These are phyloP conservation scores for Aspergillus bridgeri DNA, from an alignment of 495 filamentous ascomycete species.

Conservation along the genomic window DNA sequence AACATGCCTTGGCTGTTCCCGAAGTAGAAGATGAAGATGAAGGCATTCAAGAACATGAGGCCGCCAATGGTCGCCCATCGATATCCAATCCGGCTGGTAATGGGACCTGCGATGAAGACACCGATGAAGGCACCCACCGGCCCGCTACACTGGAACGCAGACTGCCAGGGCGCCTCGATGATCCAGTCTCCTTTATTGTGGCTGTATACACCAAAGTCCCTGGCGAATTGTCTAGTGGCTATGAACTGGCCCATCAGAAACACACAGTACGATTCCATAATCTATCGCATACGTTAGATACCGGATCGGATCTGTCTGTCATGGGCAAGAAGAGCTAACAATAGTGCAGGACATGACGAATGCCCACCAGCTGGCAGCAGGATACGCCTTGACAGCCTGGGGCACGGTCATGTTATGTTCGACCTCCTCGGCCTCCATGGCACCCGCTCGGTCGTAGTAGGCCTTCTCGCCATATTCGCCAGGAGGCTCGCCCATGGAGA, in stretches of 20 bases:
- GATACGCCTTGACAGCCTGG: conserved; percentile 39
- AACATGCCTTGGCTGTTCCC: conserved; percentile 23
- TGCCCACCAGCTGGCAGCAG: conserved; percentile 47
- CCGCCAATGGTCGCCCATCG: conserved; percentile 61
- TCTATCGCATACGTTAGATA: conserved; percentile 31
- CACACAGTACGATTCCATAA: conserved; percentile 45
- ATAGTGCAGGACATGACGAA: conserved; percentile 44
- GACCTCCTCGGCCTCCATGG: conserved; percentile 30
- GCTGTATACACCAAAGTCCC: conserved; percentile 33
- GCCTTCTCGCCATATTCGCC: conserved; percentile 45
- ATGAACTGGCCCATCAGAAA: conserved; percentile 44
- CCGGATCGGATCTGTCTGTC: conserved; percentile 14
- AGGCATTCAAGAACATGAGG: conserved; percentile 55
- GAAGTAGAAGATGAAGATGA: conserved; percentile 68
- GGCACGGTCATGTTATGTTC: conserved; percentile 32
- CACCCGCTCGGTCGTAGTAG: conserved; percentile 42
- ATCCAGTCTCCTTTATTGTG: conserved; percentile 26
- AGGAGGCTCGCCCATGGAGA: conserved; percentile 30
- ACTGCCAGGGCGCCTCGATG: conserved; percentile 28
- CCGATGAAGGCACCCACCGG: conserved; percentile 63
- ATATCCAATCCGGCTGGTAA: conserved; percentile 65
- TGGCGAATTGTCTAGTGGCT: conserved; percentile 34
- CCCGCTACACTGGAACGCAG: conserved; percentile 42
- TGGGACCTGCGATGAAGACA: conserved; percentile 61
- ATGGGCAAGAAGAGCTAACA: conserved; percentile 24